A percentile compares a stretch with the other conserved stretches of the same genome.
Conservation (phyloP, 495 filamentous ascomycete genomes). For the Xylaria bambusicola region DNA sequence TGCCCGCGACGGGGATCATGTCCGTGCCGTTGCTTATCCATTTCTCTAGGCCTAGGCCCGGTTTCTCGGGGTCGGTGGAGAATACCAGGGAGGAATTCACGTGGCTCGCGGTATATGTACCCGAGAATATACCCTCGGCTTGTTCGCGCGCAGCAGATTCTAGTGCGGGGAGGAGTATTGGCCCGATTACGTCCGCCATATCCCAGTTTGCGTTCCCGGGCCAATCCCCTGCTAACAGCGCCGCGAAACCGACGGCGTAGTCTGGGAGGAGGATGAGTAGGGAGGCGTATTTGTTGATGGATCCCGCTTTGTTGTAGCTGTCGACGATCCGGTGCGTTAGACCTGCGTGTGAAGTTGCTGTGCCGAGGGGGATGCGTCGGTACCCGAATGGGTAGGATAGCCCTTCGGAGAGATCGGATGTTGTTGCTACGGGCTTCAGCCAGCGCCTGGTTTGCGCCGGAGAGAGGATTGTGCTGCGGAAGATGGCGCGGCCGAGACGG, state of each 20-base stretch:
- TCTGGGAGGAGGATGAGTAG: constrained; percentile 55
- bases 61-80: constrained; percentile 37
- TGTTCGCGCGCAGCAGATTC: constrained; percentile 48
- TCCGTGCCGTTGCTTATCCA: constrained; percentile 56
- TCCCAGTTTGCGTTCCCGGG: constrained; percentile 54
- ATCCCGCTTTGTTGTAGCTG: constrained; percentile 56
- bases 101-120: constrained; percentile 35
- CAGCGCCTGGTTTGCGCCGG: constrained; percentile 52
- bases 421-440: constrained; percentile 57
- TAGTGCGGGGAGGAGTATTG: constrained; percentile 43
- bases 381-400: constrained; percentile 64
- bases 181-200: constrained; percentile 47
- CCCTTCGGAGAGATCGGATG: constrained; percentile 46
- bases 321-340: constrained; percentile 44
- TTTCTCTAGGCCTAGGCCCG: constrained; percentile 48
- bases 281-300: constrained; percentile 51
- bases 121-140: constrained; percentile 43
- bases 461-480: constrained; percentile 50
- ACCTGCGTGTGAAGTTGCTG: constrained; percentile 40
- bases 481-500: constrained; percentile 56
- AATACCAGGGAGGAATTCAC: constrained; percentile 38
- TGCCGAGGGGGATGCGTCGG: constrained; percentile 34
- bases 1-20: constrained; percentile 40
- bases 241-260: constrained; percentile 49
- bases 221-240: constrained; percentile 43